phyloP scores from a whole-genome alignment of 2,329 filamentous ascomycete genomes.

The Colletotrichum somersetense region DNA sequence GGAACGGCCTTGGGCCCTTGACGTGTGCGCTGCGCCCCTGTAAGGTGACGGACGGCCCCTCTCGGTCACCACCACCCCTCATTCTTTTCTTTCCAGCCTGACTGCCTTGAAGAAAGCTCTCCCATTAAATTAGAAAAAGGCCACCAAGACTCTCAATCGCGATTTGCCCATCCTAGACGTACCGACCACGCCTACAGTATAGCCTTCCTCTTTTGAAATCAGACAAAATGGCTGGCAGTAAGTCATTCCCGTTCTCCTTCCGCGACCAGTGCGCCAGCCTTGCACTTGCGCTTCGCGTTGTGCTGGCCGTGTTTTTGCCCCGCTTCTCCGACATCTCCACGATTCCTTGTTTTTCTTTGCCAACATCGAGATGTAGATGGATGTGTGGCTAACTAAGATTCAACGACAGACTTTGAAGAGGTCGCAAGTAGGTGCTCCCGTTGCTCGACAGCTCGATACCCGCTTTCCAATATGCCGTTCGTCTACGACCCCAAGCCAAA shows the following conservation, averaged over 20 bases:
- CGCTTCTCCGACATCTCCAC: background rate
- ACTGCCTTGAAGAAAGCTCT: constrained; percentile 33
- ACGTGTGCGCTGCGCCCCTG: constrained; percentile 10
- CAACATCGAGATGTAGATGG: background rate
- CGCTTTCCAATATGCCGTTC: background rate
- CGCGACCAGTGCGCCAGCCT: background rate
- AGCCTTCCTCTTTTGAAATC: constrained; percentile 17
- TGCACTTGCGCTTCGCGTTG: background rate
- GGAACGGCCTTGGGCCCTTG: constrained; percentile 1
- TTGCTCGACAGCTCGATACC: background rate
- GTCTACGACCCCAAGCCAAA: constrained; percentile 9
- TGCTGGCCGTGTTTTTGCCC: constrained; percentile 2
- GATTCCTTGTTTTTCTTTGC: background rate
- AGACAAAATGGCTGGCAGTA: constrained; percentile 40
- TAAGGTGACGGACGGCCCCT: constrained; percentile 1
- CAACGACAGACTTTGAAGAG: constrained; percentile 56
- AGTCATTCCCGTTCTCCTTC: constrained; percentile 6
- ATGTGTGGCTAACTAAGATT: constrained; percentile 29
- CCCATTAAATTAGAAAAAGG: constrained; percentile 19
- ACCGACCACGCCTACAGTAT: constrained; percentile 1
- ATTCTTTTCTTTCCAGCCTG: constrained; percentile 33
- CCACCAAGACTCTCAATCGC: constrained; percentile 18
- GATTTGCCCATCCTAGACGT: constrained; percentile 12
- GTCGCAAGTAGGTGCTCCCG: constrained; percentile 60
- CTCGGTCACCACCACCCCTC: constrained; percentile 21